phyloP scores from a whole-genome alignment of 164 flowering plant species.

The Santalum album region DNA sequence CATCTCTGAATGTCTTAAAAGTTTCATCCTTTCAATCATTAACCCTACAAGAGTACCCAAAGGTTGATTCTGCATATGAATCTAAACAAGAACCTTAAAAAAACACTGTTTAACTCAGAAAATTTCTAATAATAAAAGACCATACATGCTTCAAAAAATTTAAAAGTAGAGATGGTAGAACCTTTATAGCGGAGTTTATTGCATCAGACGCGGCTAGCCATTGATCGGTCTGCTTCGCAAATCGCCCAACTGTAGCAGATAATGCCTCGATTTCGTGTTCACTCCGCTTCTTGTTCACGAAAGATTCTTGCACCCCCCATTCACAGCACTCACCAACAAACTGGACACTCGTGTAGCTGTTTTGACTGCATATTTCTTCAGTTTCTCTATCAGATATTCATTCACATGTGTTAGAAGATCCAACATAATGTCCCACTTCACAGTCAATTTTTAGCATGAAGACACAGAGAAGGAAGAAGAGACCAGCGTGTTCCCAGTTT shows the following conservation, averaged over 20 bases:
- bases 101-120: too few relatives aligned
- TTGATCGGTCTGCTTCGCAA: slow-evolving; percentile 66
- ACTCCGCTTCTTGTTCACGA: slow-evolving; percentile 65
- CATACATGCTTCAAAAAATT: too few relatives aligned
- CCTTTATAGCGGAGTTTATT: slow-evolving; percentile 71
- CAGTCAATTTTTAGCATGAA: neutral
- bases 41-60: too few relatives aligned
- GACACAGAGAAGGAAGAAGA: neutral
- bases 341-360: slow-evolving; percentile 48
- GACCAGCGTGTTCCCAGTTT: slow-evolving; percentile 42
- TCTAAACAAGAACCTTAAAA: too few relatives aligned
- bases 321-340: slow-evolving; percentile 62
- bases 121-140: too few relatives aligned
- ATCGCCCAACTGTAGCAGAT: slow-evolving; percentile 30
- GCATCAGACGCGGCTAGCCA: slow-evolving; percentile 85
- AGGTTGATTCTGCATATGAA: too few relatives aligned
- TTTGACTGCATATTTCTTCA: slow-evolving; percentile 58
- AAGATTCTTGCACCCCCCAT: slow-evolving; percentile 75
- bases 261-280: slow-evolving; percentile 63
- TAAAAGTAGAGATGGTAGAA: slow-evolving; percentile 8
- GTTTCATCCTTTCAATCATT: too few relatives aligned
- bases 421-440: neutral
- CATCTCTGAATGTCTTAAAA: too few relatives aligned
- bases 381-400: slow-evolving; percentile 36
- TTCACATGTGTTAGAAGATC: too few relatives aligned